Base-by-base conservation (phyloP, 2,329 filamentous ascomycete species). In the Epichloe sp. region DNA sequence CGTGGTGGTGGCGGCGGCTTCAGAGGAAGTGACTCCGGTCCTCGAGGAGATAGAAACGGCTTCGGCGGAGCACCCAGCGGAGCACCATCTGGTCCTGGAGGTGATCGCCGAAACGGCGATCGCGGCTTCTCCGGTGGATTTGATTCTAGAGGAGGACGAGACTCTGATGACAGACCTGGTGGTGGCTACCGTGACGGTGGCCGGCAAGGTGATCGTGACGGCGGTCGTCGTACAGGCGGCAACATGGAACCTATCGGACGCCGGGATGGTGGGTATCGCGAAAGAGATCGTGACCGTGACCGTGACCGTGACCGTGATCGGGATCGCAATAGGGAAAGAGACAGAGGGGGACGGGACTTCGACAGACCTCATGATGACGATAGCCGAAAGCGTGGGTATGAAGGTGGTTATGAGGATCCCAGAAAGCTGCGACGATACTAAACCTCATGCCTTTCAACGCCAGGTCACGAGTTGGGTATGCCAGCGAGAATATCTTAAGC, bases 191-290 rank as follows among this genome's bases (percentile, higher is more conserved):
- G 63, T 36, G 63, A 65, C 34, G 58, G 56, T 12, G 61, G 60
- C 52, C 74, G 77, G 52, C 58, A 55, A 8, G 56, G 61, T 7
- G 63, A 63, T 43, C 59, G 63, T 44, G 63, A 65, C 31, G 58
- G 57, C 12, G 60, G 60, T 53, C 74, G 77, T 52, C 70, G 72
- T 43, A 84, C 80, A 52, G 86, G 86, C 57, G 86, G 86, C 71
- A 93, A 94, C 70, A 85, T 85, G 68, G 88, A 94, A 66, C 88
- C 87, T 55, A 80, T 93, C 64, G 83, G 85, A 62, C 80, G 81
- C 53, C 66, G 82, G 61, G 80, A 83, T 57, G 73, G 74, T 65
- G 75, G 75, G 59, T 77, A 79, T 68, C 74, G 68, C 53, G 67
- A 71, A 36, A 56, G 63, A 52, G 58, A 76, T 59, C 72, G 71